Conservation (phyloP, 2,329 filamentous ascomycete genomes). For the Penicillium sp. region DNA sequence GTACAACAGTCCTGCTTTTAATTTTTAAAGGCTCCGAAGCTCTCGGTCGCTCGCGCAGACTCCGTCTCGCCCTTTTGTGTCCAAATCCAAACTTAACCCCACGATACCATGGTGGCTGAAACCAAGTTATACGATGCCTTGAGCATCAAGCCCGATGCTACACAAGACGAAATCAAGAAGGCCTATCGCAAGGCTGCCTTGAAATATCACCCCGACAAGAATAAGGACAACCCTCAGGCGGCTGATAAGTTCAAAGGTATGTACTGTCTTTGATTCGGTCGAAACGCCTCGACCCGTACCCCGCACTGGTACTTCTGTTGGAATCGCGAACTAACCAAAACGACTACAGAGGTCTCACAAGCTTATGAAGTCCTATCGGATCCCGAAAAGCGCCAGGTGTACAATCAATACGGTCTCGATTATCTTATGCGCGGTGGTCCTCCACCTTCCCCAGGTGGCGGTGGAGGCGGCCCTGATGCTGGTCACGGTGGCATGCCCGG, state of each 20-base stretch:
- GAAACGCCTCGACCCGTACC: neutral
- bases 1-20: constrained; percentile 9
- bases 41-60: neutral
- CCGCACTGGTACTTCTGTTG: neutral
- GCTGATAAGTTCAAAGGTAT: constrained; percentile 89
- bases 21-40: constrained; percentile 4
- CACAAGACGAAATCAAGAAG: constrained; percentile 96
- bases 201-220: constrained; percentile 97
- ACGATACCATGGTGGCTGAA: constrained; percentile 77
- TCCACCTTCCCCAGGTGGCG: constrained; percentile 63
- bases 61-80: constrained; percentile 2
- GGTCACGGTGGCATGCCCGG: constrained; percentile 63
- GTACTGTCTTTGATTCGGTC: constrained; percentile 18
- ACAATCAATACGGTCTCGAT: constrained; percentile 93
- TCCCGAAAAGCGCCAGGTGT: constrained; percentile 92
- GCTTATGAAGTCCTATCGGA: constrained; percentile 98
- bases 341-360: constrained; percentile 76
- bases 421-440: constrained; percentile 83
- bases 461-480: constrained; percentile 55
- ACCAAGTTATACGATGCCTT: constrained; percentile 93
- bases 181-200: constrained; percentile 81
- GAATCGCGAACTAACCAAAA: constrained; percentile 4
- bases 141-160: constrained; percentile 75
- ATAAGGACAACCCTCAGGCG: constrained; percentile 84
- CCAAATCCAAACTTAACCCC: constrained; percentile 12